These are phyloP conservation scores for Boletus eberwhitei DNA, from an alignment of 768 basidiomycete genomes.

Conservation along the genomic window DNA sequence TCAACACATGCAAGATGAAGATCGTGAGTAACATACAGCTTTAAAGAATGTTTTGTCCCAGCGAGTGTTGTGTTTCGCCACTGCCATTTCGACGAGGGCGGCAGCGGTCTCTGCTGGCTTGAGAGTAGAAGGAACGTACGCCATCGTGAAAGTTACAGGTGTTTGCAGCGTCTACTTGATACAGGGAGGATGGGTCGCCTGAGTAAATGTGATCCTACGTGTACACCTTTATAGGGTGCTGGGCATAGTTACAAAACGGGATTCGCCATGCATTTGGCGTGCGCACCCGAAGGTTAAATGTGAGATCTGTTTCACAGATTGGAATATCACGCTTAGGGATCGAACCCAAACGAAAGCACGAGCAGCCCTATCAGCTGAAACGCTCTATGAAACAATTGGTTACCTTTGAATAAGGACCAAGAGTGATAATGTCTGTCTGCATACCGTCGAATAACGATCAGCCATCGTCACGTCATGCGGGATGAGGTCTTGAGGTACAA, in stretches of 20 bases:
- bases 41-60: conserved; percentile 62
- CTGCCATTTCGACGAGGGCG: conserved; percentile 51
- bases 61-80: conserved; percentile 62
- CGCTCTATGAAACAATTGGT: neutral
- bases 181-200: neutral
- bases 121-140: conserved; percentile 43
- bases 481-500: neutral
- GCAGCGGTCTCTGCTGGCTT: conserved; percentile 57
- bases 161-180: neutral
- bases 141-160: conserved; percentile 9
- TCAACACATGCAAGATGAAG: neutral
- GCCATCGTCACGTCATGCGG: neutral
- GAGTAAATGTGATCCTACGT: neutral
- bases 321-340: neutral
- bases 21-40: conserved; percentile 45
- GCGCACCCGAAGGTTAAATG: neutral
- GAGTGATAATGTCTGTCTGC: neutral
- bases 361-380: neutral
- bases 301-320: conserved; percentile 6
- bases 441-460: neutral
- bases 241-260: conserved; percentile 7
- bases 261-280: neutral
- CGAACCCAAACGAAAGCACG: neutral
- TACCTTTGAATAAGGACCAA: too few species aligned
- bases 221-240: conserved; percentile 20